phyloP scores from a whole-genome alignment of 2,329 filamentous ascomycete species.

The Ophiostoma tasmaniense region DNA sequence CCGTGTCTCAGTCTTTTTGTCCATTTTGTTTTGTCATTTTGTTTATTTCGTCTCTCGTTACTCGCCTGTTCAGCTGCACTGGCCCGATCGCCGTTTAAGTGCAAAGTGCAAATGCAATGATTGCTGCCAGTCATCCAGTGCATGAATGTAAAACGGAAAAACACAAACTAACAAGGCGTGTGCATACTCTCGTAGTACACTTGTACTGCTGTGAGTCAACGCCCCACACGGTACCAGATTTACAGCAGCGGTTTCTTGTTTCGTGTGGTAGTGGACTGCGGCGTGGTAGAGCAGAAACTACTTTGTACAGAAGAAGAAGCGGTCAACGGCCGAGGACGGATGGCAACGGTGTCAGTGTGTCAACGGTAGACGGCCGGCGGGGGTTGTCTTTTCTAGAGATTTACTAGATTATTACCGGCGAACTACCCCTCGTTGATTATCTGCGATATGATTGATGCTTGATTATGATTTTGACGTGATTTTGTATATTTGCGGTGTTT shows the following conservation, averaged over 20 bases:
- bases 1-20: background rate
- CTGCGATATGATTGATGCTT: background rate
- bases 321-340: slow-evolving; percentile 3
- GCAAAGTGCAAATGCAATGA: background rate
- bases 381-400: background rate
- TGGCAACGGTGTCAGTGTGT: background rate
- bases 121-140: background rate
- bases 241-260: background rate
- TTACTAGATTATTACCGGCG: background rate
- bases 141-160: slow-evolving; percentile 3
- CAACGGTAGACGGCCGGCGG: background rate
- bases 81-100: background rate
- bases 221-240: slow-evolving; percentile 2
- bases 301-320: background rate
- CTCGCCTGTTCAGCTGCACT: background rate
- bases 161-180: background rate
- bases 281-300: background rate
- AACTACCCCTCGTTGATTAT: background rate
- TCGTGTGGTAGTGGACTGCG: background rate
- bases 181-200: background rate
- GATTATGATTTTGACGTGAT: background rate
- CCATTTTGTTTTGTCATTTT: background rate
- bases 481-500: background rate
- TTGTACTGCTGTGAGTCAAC: background rate
- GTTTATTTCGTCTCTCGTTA: background rate